A percentile compares a stretch with the other conserved stretches of the same genome.
phyloP scores from a whole-genome alignment of 805 yeast species.

The Clavispora carvajalis region DNA sequence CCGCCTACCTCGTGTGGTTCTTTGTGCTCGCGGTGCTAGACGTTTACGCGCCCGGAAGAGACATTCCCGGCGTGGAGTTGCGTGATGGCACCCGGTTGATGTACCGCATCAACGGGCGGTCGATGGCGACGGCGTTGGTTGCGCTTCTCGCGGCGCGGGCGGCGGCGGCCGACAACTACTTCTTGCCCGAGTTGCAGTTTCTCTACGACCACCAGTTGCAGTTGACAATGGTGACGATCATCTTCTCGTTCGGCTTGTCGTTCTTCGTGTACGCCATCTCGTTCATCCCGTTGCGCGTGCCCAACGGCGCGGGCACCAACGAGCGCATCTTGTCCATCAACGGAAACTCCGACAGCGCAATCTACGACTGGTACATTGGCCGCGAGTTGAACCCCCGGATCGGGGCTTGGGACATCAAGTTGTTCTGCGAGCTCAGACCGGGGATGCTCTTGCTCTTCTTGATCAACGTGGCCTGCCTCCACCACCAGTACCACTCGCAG shows the following conservation, averaged over 20 bases:
- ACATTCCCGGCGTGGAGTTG: constrained; percentile 58
- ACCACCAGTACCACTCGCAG: constrained; percentile 62
- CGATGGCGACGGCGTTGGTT: constrained; percentile 40
- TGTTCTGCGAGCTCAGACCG: constrained; percentile 91
- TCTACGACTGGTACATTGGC: constrained; percentile 96
- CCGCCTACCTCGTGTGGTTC: constrained; percentile 70
- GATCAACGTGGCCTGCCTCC: constrained; percentile 72
- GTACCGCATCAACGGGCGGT: constrained; percentile 80
- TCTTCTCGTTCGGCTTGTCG: constrained; percentile 62
- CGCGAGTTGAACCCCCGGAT: constrained; percentile 91
- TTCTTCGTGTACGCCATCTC: constrained; percentile 61
- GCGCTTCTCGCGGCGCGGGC: constrained; percentile 48
- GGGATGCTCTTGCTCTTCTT: constrained; percentile 85
- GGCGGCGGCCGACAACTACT: constrained; percentile 40
- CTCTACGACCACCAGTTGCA: constrained; percentile 64
- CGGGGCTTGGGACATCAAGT: constrained; percentile 79
- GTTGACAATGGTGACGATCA: constrained; percentile 55
- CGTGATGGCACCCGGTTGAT: constrained; percentile 69
- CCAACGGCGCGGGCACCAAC: constrained; percentile 49
- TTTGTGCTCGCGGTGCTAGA: constrained; percentile 59
- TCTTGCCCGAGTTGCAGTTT: constrained; percentile 75
- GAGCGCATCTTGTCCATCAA: constrained; percentile 78
- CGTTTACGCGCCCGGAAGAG: constrained; percentile 59
- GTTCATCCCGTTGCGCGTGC: constrained; percentile 49
- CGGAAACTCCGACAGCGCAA: constrained; percentile 71